Base-by-base conservation (phyloP, 2,329 filamentous ascomycete genomes). In the Xylaria polymorpha region DNA sequence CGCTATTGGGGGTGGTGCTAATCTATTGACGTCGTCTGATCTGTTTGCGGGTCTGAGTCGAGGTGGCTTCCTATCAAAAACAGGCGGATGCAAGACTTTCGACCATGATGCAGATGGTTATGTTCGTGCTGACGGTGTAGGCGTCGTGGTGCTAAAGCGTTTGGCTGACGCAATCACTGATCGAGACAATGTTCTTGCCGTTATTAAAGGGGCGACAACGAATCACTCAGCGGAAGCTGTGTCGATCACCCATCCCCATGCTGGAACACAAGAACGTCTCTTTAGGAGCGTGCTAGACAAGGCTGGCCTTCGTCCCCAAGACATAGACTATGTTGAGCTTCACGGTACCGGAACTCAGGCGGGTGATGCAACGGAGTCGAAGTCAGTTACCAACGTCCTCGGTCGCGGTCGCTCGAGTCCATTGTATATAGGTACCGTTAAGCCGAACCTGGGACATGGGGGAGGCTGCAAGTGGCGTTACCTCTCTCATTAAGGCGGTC, bases 281-380 rank as follows among this genome's bases (percentile, higher is more conserved):
- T 92, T 87, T 77, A 85, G 83, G 71, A 85, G 83, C 59, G 84
- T 90, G 41, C 83, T 89, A 32, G 85, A 84, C 44, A 83, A 88
- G 46, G 85, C 87, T 48, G 85, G 85, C 51, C 80, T 92, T 29
- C 85, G 90, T 73, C 79, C 58, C 4, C 74, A 72, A 71, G 72
- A 88, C 51, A 84, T 92, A 62, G 84, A 84, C 73, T 91, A 90
- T 73, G 86, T 91, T 5, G 90, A 92, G 76, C 88, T 91, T 84
- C 90, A 92, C 75, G 90, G 90, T 5, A 92, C 90, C 3, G 90
- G 90, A 51, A 92, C 90, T 1, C 90, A 92, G 75, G 90, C 89
- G 39, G 91, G 91, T 68, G 91, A 93, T 76, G 86, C 85, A 1
- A 20, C 86, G 86, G 90, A 92, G 77, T 89, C 90, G 84, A 83